These are phyloP conservation scores for Blepharisma japonicum DNA, from an alignment of 73 alveolate species.

Conservation along the genomic window DNA sequence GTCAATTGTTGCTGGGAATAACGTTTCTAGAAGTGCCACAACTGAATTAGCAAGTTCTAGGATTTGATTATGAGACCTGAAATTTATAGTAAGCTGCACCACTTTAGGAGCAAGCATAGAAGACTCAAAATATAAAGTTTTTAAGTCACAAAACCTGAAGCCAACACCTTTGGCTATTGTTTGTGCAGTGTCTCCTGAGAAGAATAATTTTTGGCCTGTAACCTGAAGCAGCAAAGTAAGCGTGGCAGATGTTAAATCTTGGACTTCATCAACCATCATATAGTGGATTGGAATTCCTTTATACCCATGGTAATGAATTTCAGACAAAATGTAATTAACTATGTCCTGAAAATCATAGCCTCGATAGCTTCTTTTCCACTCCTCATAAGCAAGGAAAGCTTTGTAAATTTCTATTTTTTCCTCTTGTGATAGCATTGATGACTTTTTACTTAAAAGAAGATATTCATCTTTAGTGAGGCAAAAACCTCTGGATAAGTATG, in stretches of 20 bases:
- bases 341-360: constrained; percentile 64
- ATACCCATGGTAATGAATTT: constrained; percentile 31
- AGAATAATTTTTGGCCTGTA: constrained; percentile 48
- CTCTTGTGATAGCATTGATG: not conserved
- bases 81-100: constrained; percentile 43
- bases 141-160: constrained; percentile 59
- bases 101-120: constrained; percentile 50
- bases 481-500: not conserved
- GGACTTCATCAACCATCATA: constrained; percentile 69
- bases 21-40: constrained; percentile 26
- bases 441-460: not conserved
- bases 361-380: constrained; percentile 47
- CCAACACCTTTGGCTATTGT: constrained; percentile 82
- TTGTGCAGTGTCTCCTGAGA: constrained; percentile 80
- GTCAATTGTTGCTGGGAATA: constrained; percentile 37
- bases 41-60: constrained; percentile 33
- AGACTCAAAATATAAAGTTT: constrained; percentile 49
- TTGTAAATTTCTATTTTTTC: constrained; percentile 40
- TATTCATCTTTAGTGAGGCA: constrained; percentile 18
- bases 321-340: constrained; percentile 46
- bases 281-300: constrained; percentile 45
- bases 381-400: constrained; percentile 51
- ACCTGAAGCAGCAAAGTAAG: constrained; percentile 37
- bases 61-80: constrained; percentile 35
- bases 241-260: constrained; percentile 65